Base-by-base conservation (phyloP, 192 early-diverging fungal species). In the Coemansia sp. region DNA sequence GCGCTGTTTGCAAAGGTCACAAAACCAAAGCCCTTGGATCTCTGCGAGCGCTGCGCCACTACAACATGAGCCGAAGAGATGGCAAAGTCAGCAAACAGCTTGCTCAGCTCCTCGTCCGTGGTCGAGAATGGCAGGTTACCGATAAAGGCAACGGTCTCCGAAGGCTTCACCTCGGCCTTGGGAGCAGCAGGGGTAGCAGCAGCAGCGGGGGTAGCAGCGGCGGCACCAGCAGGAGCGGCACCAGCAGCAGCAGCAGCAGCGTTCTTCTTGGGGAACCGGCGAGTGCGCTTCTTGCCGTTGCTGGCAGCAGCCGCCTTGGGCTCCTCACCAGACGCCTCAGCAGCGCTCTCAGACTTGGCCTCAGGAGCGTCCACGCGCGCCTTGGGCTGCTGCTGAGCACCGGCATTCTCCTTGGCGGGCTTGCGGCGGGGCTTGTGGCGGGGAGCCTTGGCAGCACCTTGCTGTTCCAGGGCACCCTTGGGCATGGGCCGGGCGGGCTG, bases 21-120 rank as follows among this genome's bases (percentile, higher is more conserved):
- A 72, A 99, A 99, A 17, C 94, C 96, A 74, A 88, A 99, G 46
- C 94, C 94, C 80, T 93, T 94, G 70, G 84, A 83, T 40, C 87
- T 82, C 22, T 86, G 88, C 48, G 67, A 79, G 58, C 60, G 77
- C 54, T 71, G 61, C 58, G 50, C 77, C 33, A 63, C 76, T 29
- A 95, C 90, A 40, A 98, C 81, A 59, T 85, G 85, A 7, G 90
- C 85, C 30, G 73, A 74, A 5, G 76, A 69, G 44, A 94, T 81
- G 46, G 84, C 79, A 69, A 88, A 84, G 36, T 62, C 81, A 17
- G 74, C 58, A 53, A 99, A 90, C 63, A 92, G 79, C 41, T 67
- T 60, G 60, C 82, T 82, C 44, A 92, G 77, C 48, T 78, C 83
- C 5, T 83, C 83, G 38, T 88, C 84, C 8, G 82, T 75, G 48